Conservation (phyloP, 805 yeast genomes). For the Candida silvicultrix region DNA sequence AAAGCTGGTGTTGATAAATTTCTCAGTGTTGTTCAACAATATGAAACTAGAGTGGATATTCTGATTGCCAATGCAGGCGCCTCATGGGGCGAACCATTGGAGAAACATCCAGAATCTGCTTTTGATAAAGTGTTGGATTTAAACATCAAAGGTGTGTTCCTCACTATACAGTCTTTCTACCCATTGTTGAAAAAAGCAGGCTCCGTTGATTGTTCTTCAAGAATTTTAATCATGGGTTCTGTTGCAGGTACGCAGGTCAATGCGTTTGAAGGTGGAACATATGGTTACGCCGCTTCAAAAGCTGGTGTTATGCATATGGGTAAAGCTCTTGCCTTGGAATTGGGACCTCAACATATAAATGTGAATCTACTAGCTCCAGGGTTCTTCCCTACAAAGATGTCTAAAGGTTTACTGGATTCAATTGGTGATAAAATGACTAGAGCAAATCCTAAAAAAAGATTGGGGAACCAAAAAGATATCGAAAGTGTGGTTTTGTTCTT, state of each 20-base stretch:
- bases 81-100: slow-evolving; percentile 66
- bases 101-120: slow-evolving; percentile 53
- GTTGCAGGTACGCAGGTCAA: slow-evolving; percentile 44
- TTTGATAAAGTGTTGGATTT: slow-evolving; percentile 56
- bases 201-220: slow-evolving; percentile 48
- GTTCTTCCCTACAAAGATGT: slow-evolving; percentile 71
- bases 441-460: slow-evolving; percentile 54
- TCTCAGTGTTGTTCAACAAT: slow-evolving; percentile 33
- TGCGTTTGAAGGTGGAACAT: slow-evolving; percentile 35
- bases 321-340: slow-evolving; percentile 53
- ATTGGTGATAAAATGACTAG: slow-evolving; percentile 38
- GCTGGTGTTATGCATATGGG: slow-evolving; percentile 71
- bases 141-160: slow-evolving; percentile 64
- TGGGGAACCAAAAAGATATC: slow-evolving; percentile 57
- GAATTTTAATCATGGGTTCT: slow-evolving; percentile 63
- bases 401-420: slow-evolving; percentile 51
- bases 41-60: slow-evolving; percentile 43
- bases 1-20: slow-evolving; percentile 42
- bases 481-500: slow-evolving; percentile 50
- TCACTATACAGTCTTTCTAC: slow-evolving; percentile 55
- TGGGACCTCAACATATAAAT: slow-evolving; percentile 61
- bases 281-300: slow-evolving; percentile 69
- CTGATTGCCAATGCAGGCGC: slow-evolving; percentile 78
- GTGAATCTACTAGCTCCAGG: slow-evolving; percentile 75
- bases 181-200: slow-evolving; percentile 53